Percentiles rank a stretch among this genome's conserved stretches.
Evolutionary conservation across 345 rosid species (phyloP).

Genomic region (Eucalyptus regnans): DNA sequence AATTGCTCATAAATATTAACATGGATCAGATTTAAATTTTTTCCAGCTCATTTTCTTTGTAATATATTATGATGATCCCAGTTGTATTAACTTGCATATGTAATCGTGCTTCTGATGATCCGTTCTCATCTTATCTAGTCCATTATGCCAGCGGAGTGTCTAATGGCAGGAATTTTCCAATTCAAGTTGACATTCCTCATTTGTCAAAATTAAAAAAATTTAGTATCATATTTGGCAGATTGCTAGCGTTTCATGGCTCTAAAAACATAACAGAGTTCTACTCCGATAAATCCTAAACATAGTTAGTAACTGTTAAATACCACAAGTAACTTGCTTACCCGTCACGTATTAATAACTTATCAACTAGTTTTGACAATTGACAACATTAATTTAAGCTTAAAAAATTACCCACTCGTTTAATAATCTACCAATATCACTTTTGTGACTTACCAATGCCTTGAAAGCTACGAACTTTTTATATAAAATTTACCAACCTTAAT

Average conservation of each 20-base stretch:
- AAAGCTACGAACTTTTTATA: no score
- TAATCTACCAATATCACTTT: not conserved
- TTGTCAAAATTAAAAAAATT: rapidly evolving
- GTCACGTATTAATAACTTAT: rapidly evolving
- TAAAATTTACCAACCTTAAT: not conserved
- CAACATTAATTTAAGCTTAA: rapidly evolving
- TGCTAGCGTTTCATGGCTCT: rapidly evolving
- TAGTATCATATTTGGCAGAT: rapidly evolving
- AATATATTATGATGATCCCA: rapidly evolving
- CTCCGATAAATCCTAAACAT: rapidly evolving
- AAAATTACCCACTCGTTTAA: rapidly evolving
- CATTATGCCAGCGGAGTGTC: rapidly evolving
- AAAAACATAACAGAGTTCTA: not conserved
- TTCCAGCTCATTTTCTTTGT: rapidly evolving
- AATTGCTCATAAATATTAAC: rapidly evolving
- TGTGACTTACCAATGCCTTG: rapidly evolving
- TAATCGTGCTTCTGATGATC: rapidly evolving
- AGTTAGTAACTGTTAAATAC: rapidly evolving
- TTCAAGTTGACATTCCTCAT: not conserved
- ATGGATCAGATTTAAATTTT: rapidly evolving
- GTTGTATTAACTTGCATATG: rapidly evolving
- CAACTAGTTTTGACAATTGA: rapidly evolving
- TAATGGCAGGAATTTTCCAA: rapidly evolving
- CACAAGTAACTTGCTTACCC: rapidly evolving
- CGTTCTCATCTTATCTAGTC: not conserved